Percentiles rank a stretch among this genome's conserved stretches.
Conservation (phyloP, 179 eudicot genomes). For the Corrigiola litoralis region DNA sequence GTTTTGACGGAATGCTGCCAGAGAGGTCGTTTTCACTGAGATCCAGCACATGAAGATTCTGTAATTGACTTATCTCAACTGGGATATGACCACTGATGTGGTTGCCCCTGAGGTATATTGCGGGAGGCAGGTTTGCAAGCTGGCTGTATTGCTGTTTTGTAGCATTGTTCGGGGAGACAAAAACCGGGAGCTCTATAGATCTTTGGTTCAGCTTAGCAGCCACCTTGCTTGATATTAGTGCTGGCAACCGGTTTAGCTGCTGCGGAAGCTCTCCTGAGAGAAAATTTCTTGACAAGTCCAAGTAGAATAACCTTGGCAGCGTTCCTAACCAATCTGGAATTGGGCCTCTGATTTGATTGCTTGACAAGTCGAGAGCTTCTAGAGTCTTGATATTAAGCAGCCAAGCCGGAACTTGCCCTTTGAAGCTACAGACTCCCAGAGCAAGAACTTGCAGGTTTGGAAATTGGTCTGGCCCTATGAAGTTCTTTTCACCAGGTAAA, state of each 20-base stretch:
- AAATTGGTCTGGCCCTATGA: constrained; percentile 32
- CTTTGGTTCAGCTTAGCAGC: constrained; percentile 35
- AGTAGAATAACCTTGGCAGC: constrained; percentile 58
- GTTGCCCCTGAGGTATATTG: constrained; percentile 56
- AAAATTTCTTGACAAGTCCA: constrained; percentile 56
- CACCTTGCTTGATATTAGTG: constrained; percentile 35
- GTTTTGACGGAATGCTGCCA: constrained; percentile 58
- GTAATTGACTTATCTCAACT: constrained; percentile 47
- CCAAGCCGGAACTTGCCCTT: constrained; percentile 66
- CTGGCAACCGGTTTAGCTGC: constrained; percentile 38
- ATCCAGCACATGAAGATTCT: constrained; percentile 55
- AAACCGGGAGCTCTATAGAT: constrained; percentile 65
- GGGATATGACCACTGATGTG: constrained; percentile 57
- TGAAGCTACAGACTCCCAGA: constrained; percentile 53
- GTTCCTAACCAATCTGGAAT: constrained; percentile 64
- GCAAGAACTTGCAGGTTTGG: constrained; percentile 53
- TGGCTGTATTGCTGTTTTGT: constrained; percentile 63
- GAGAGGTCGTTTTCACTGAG: constrained; percentile 56
- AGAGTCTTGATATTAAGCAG: constrained; percentile 40
- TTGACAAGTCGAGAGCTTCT: constrained; percentile 67
- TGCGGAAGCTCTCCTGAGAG: constrained; percentile 58
- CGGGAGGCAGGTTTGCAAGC: constrained; percentile 70
- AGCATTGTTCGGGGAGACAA: constrained; percentile 56
- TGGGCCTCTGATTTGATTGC: constrained; percentile 43
- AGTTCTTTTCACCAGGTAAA: constrained; percentile 36